Evolutionary conservation across 2,329 filamentous ascomycete genomes (phyloP), one percentile per base, ranked within the genome.

Genomic region (Sporothrix phasma): DNA sequence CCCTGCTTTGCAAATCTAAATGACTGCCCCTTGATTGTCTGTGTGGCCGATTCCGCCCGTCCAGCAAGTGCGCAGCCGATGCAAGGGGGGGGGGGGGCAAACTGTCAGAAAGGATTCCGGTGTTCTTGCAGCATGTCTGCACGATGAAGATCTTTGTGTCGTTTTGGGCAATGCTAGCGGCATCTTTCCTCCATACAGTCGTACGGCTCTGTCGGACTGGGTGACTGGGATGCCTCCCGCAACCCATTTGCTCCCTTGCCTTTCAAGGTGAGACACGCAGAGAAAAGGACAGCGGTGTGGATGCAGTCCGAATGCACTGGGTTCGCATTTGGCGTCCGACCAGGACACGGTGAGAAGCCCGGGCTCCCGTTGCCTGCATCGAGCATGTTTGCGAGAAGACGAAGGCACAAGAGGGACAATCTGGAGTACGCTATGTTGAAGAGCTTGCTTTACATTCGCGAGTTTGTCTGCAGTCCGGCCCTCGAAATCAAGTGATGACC

Each of bases 61-160:
- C 34, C 13, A 24, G 47, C 26, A 39, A 24, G 51, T 56, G 51
- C 51, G 47, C 47, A 17, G 39, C 15, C 29, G 43, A 47, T 37
- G 58, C 58, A 61, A 61, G 58, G 58, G 31, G 29, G 43, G 11
- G 11, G n/a, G n/a, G n/a, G n/a, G n/a, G n/a, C n/a, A 53, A 11
- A 34, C 51, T 2, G 8, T n/a, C 31, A 24, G 13, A 15, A 54
- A 19, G 34, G 19, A 51, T 29, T 31, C 34, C 34, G 34, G 53
- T 24, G 22, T 19, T 54, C 31, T 53, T 53, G 15, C 53, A 29
- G 56, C 39, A 13, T 29, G 8, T 15, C 58, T 61, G 58, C 43
- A 60, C 56, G 26, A 49, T 39, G 58, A 61, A 47, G 58, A 61
- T 47, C 58, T 49, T 47, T 43, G 58, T 37, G 39, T 22, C 24